Conservation (phyloP, 768 basidiomycete genomes). For the Trametes meyenii region DNA sequence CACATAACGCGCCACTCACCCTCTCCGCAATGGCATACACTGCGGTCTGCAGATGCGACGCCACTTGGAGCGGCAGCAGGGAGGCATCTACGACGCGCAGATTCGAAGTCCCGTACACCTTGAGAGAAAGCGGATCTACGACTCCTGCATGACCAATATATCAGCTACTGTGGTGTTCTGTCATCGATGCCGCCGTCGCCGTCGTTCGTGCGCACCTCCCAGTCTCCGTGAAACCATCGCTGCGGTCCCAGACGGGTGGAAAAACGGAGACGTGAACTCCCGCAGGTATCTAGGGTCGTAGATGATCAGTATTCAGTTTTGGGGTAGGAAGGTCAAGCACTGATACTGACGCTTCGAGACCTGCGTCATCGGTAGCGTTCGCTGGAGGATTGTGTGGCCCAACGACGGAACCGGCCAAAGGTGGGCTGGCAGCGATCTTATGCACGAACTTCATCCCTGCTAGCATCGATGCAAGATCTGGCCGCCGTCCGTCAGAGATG, state of each 20-base stretch:
- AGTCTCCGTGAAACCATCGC: constrained; percentile 2
- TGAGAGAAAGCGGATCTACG: constrained; percentile 6
- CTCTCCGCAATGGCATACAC: constrained; percentile 16
- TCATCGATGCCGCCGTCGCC: too few species aligned
- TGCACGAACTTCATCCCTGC: background rate
- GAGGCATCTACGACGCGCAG: constrained; percentile 10
- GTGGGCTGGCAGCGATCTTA: constrained; percentile 6
- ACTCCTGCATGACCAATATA: background rate
- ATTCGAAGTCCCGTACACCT: constrained; percentile 13
- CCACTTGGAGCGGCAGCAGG: background rate
- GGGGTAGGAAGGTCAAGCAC: too few species aligned
- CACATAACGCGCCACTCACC: constrained; percentile 5
- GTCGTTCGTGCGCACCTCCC: too few species aligned
- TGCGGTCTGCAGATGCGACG: constrained; percentile 2
- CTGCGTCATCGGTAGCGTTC: background rate
- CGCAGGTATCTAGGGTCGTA: background rate
- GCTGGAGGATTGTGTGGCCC: background rate
- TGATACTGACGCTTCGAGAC: background rate
- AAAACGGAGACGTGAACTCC: background rate
- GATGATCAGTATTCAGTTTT: background rate
- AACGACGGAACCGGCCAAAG: background rate
- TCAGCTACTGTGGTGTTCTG: background rate
- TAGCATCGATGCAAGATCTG: background rate
- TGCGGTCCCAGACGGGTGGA: constrained; percentile 10
- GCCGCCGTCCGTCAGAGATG: background rate